Evolutionary conservation across 2,329 filamentous ascomycete species (phyloP).

Genomic region (Verruconis gallopava): DNA sequence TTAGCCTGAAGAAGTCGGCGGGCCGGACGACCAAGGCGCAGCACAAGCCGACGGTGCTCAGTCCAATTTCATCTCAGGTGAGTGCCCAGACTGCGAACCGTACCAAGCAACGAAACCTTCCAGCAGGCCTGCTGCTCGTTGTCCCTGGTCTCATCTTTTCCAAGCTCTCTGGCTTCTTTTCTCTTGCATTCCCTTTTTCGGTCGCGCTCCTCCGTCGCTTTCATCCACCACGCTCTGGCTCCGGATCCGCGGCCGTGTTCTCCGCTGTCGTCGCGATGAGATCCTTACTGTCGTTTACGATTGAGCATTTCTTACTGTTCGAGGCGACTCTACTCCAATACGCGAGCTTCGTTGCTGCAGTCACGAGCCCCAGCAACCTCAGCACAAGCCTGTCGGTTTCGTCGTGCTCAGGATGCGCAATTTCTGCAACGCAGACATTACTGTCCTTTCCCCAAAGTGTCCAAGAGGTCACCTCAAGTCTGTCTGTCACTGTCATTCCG

Average conservation of each 20-base stretch:
- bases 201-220: neutral
- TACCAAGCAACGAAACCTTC: no score
- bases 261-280: neutral
- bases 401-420: slow-evolving; percentile 1
- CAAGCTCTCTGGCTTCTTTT: no score
- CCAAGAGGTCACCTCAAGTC: neutral
- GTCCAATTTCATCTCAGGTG: no score
- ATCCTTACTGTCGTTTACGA: neutral
- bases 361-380: neutral
- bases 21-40: no score
- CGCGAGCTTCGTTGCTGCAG: neutral
- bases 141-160: no score
- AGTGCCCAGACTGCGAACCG: no score
- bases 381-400: neutral
- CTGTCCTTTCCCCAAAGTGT: slow-evolving; percentile 1
- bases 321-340: slow-evolving; percentile 6
- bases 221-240: neutral
- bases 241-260: neutral
- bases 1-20: no score
- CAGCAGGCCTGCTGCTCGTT: no score
- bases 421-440: neutral
- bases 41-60: no score
- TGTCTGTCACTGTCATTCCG: slow-evolving; percentile 3
- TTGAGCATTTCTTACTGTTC: slow-evolving; percentile 6
- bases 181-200: no score